phyloP scores from a whole-genome alignment of 768 basidiomycete genomes.

The Lenzites betulinus region DNA sequence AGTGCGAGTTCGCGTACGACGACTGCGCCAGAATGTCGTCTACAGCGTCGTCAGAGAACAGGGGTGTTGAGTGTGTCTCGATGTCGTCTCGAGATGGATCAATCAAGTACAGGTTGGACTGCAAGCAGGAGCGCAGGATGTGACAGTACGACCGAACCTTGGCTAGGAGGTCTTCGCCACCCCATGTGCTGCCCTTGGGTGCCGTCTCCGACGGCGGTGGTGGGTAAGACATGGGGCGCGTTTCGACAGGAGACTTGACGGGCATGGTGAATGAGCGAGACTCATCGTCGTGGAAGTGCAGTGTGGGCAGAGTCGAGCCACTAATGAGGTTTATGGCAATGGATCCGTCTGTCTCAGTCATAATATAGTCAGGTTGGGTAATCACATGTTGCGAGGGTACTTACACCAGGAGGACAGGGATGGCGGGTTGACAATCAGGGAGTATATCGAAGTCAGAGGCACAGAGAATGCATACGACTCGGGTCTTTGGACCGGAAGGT shows the following conservation, averaged over 20 bases:
- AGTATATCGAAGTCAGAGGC: slow-evolving; percentile 86
- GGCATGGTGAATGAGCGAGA: slow-evolving; percentile 71
- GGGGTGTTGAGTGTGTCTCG: slow-evolving; percentile 83
- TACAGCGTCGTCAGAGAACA: slow-evolving; percentile 85
- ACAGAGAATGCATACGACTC: slow-evolving; percentile 98
- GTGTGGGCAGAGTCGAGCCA: slow-evolving; percentile 81
- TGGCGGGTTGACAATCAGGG: slow-evolving; percentile 82
- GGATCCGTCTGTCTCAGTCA: slow-evolving; percentile 64
- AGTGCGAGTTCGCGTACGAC: slow-evolving; percentile 73
- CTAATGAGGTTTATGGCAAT: slow-evolving; percentile 87
- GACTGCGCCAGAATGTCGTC: slow-evolving; percentile 85
- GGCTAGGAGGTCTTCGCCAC: slow-evolving; percentile 82
- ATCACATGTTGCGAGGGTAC: slow-evolving; percentile 18
- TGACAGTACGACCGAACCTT: slow-evolving; percentile 77
- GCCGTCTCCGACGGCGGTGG: slow-evolving; percentile 57
- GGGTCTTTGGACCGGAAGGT: slow-evolving; percentile 78
- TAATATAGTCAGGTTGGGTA: not conserved
- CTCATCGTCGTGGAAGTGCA: slow-evolving; percentile 98
- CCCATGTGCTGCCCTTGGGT: slow-evolving; percentile 62
- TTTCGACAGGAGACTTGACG: slow-evolving; percentile 41
- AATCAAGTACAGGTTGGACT: slow-evolving; percentile 84
- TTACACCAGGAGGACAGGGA: slow-evolving; percentile 84
- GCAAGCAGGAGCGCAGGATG: slow-evolving; percentile 82
- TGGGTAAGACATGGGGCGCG: slow-evolving; percentile 50
- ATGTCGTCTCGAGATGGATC: slow-evolving; percentile 94